These are phyloP conservation scores for Solanum bulbocastanum DNA, from an alignment of 257 asterid species.

Conservation along the genomic window DNA sequence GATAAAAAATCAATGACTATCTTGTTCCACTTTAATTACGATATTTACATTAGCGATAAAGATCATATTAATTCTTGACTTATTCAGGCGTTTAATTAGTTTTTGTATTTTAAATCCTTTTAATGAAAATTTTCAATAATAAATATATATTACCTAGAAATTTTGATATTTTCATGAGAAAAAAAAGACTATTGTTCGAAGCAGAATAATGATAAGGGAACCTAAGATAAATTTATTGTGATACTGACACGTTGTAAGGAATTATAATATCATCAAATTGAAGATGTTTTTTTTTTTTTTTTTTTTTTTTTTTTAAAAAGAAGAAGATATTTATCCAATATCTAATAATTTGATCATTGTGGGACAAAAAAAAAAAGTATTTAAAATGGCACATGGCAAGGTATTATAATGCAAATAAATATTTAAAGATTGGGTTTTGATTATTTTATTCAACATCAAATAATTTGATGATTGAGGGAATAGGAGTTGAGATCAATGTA, in stretches of 20 bases:
- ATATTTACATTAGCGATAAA: background rate
- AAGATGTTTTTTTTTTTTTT: background rate
- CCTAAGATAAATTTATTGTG: background rate
- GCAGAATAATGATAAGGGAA: background rate
- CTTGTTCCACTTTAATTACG: background rate
- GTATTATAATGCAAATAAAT: background rate
- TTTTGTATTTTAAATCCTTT: no score
- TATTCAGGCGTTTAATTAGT: background rate
- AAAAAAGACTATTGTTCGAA: background rate
- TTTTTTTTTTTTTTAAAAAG: background rate
- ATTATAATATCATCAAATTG: background rate
- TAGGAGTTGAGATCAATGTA: background rate
- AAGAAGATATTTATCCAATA: background rate
- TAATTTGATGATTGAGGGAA: background rate
- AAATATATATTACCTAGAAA: no score
- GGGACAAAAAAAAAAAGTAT: background rate
- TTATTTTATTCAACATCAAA: background rate
- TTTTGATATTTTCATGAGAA: background rate
- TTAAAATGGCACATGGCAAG: background rate
- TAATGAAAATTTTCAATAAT: background rate
- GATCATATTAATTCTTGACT: background rate
- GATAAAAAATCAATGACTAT: background rate
- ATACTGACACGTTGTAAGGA: background rate
- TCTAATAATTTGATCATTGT: background rate
- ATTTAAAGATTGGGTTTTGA: background rate